Evolutionary conservation across 345 rosid species (phyloP).

Genomic region (Sisymbrium altissimum): DNA sequence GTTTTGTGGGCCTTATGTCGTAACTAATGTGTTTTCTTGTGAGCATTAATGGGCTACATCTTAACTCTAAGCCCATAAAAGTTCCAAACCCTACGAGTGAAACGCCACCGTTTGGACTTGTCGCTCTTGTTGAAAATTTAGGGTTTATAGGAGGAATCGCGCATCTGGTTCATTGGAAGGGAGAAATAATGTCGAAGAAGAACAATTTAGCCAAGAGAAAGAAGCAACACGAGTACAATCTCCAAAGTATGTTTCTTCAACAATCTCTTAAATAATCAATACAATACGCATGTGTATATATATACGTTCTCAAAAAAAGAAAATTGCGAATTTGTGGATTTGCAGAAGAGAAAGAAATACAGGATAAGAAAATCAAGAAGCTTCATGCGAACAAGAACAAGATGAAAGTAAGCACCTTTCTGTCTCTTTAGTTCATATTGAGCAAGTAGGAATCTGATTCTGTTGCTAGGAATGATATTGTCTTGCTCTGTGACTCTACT

Average conservation of each 20-base stretch:
- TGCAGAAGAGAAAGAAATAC: slow-evolving; percentile 76
- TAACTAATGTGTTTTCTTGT: background rate
- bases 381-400: slow-evolving; percentile 81
- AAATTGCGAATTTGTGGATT: background rate
- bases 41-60: background rate
- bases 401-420: slow-evolving; percentile 67
- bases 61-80: background rate
- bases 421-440: background rate
- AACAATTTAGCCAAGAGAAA: slow-evolving; percentile 75
- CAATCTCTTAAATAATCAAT: background rate
- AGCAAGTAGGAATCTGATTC: background rate
- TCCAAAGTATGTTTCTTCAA: slow-evolving; percentile 45
- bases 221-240: slow-evolving; percentile 83
- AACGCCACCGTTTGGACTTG: background rate
- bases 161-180: background rate
- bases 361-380: slow-evolving; percentile 61
- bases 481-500: too few species aligned
- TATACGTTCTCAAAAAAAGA: background rate
- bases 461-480: too few species aligned
- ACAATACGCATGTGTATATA: background rate
- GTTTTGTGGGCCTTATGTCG: too few species aligned
- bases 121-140: background rate
- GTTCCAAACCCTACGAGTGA: background rate
- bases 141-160: slow-evolving; percentile 13
- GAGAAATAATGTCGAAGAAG: slow-evolving; percentile 82